Conservation (phyloP, 2,329 filamentous ascomycete species). For the Aspergillus fijiensis region DNA sequence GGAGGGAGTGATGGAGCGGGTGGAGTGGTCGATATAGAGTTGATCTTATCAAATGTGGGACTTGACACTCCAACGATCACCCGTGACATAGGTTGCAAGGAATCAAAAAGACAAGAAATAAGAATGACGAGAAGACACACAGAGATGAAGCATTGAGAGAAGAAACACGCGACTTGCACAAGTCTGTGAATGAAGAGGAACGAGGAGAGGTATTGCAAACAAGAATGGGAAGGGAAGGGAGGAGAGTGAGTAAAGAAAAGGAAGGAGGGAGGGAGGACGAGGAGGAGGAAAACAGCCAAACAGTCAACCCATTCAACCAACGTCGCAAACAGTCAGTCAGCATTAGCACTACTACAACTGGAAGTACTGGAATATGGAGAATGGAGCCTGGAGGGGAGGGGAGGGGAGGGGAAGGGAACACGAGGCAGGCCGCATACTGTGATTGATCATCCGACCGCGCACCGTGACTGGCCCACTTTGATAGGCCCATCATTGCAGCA, state of each 20-base stretch:
- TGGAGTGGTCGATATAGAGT: neutral
- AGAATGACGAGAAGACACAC: neutral
- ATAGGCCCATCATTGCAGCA: neutral
- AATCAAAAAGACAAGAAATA: neutral
- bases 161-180: no score
- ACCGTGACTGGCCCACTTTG: conserved; percentile 2
- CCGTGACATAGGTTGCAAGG: neutral
- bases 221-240: no score
- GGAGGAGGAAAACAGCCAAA: no score
- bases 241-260: no score
- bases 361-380: neutral
- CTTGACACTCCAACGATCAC: neutral
- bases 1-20: neutral
- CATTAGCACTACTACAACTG: neutral
- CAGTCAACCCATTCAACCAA: no score
- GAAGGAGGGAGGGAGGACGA: no score
- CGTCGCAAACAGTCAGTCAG: no score
- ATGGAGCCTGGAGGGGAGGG: no score
- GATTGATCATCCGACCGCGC: conserved; percentile 2
- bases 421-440: neutral
- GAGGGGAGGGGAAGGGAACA: neutral
- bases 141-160: neutral
- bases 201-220: no score
- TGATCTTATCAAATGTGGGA: neutral
- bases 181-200: no score